Base-by-base conservation (phyloP, 2,329 filamentous ascomycete species). In the Paecilomyces sp. region DNA sequence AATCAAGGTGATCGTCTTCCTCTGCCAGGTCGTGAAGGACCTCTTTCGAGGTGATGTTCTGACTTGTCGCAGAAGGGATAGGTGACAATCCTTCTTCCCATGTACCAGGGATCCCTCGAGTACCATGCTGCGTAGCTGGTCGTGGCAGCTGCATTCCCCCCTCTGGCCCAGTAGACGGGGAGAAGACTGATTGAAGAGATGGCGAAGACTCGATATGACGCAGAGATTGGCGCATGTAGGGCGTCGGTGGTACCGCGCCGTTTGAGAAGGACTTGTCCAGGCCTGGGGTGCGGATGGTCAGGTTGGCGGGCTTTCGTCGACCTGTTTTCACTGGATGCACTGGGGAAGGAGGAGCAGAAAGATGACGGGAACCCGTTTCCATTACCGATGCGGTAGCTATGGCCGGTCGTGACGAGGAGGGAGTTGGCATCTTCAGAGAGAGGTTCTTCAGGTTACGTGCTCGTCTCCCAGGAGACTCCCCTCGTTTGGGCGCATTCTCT, bases 171-270 rank as follows among this genome's bases (percentile, higher is more conserved):
- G 77, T 76, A 1, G 76, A 79, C 28, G 80, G 77, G 12, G 84
- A 84, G 57, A 81, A 78, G 56, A 86, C 65, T 3, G 75, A 74
- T 15, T 81, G 80, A 50, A 87, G 72, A 5, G 84, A 84, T 3
- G 85, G 85, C 2, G 84, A 86, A 2, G 85, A 87, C 68, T 86
- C 83, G 50, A 85, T 83, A 64, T 86, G 85, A 59, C 84, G 80
- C 57, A 87, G 72, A 18, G 79, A 77, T n/a, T 81, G 79, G 30
- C 77, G 77, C 55, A 80, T 75, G 22, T 77, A 77, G 3, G 85
- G 84, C 7, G 85, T 87, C 0, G 83, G 85, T 15, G 86, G 82
- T 18, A 80, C 71, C 54, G 82, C 77, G 58, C 75, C 76, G 59
- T 77, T 78, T 6, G 80, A 77, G 61, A 81, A 80, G 12, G 78